Evolutionary conservation across 192 early-diverging fungal genomes (phyloP), one percentile per base, ranked within the genome.

Genomic region (Funneliformis geosporum): DNA sequence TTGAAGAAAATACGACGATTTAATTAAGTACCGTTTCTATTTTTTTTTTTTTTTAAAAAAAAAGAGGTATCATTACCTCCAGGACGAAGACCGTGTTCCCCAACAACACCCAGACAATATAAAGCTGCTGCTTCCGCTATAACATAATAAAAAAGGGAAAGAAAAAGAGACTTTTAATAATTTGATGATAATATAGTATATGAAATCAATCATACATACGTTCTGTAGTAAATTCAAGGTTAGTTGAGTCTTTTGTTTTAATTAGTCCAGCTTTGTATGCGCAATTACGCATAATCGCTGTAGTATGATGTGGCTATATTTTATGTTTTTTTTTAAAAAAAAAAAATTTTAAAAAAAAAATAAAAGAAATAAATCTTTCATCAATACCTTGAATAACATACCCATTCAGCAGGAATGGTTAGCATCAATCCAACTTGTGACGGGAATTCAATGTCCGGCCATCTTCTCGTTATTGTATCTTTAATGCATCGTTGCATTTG

Each of bases 61-160:
- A 7, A 44, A 10, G 42, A 4, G 0, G 33, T 33, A 6, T 5
- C n/a, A 10, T n/a, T 76, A 76, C 74, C 74, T 76, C 74, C 74
- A 1, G 55, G 21, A 40, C 12, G 27, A 38, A 76, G 40, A 23
- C 43, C 21, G 64, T 64, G 16, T 5, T 25, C 38, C 14, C 21
- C n/a, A 11, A 42, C 55, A 60, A 47, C 23, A 27, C 39, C 62
- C 12, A 76, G n/a, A 64, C 74, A 76, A 42, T 62, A 61, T 43
- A 76, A 40, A 25, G 74, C 74, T 2, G 74, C 74, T 21, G 74
- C 74, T 23, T 76, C 75, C 21, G 42, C 75, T 76, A 16, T 64
- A 16, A 65, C 2, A 16, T 23, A 28, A 12, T 27, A 5, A 11
- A 28, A 33, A 33, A 23, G 5, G 16, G 28, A 18, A 8, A 28